Evolutionary conservation across 2,329 filamentous ascomycete genomes (phyloP).

Genomic region (Fusarium sp.): DNA sequence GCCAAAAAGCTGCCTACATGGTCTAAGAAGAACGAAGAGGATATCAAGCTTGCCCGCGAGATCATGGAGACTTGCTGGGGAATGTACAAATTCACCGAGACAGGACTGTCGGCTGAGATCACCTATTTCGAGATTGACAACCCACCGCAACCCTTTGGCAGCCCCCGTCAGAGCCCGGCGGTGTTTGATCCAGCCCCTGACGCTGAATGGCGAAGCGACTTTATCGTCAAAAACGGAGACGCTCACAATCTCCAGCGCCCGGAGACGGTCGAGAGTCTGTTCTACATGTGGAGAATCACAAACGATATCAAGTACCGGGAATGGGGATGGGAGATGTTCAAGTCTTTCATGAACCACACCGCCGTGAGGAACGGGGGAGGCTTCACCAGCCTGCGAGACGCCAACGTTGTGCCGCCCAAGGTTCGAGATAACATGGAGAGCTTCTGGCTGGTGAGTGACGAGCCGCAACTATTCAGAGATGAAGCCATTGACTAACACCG

Average conservation of each 20-base stretch:
- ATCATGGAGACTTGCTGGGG: constrained; percentile 98
- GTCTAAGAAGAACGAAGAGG: constrained; percentile 83
- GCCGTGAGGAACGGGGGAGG: constrained; percentile 81
- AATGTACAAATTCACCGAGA: constrained; percentile 92
- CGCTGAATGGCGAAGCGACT: constrained; percentile 81
- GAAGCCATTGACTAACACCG: constrained; percentile 36
- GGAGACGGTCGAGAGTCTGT: constrained; percentile 94
- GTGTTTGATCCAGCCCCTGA: constrained; percentile 64
- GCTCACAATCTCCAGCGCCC: constrained; percentile 93
- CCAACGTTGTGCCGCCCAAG: constrained; percentile 76
- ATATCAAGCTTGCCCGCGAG: constrained; percentile 88
- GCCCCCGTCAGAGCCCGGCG: constrained; percentile 60
- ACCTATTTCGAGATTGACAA: constrained; percentile 85
- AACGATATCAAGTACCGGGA: constrained; percentile 89
- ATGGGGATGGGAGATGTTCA: constrained; percentile 99
- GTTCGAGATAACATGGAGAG: constrained; percentile 96
- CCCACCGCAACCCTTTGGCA: constrained; percentile 71
- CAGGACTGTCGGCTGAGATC: constrained; percentile 94
- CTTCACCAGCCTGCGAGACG: constrained; percentile 85
- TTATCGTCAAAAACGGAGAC: constrained; percentile 83
- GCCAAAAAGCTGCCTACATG: constrained; percentile 80
- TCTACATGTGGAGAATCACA: constrained; percentile 99
- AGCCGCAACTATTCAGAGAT: neutral
- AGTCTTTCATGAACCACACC: constrained; percentile 88
- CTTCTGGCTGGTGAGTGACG: constrained; percentile 86